A percentile compares a stretch with the other conserved stretches of the same genome.
phyloP scores from a whole-genome alignment of 2,329 filamentous ascomycete species.

The Dactylellina cionopaga region DNA sequence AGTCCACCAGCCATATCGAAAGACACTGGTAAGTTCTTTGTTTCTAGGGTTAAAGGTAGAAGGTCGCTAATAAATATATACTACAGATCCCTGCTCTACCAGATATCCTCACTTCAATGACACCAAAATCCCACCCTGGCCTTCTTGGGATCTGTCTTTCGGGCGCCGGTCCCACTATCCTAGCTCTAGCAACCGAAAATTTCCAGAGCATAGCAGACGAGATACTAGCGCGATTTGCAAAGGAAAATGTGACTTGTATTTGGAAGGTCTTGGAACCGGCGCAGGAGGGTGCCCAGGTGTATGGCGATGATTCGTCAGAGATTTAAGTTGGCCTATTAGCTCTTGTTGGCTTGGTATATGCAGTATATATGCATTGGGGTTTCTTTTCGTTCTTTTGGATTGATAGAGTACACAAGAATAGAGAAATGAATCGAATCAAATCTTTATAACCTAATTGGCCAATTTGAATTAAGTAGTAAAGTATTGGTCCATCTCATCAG shows the following conservation, averaged over 20 bases:
- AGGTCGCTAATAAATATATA: slow-evolving; percentile 9
- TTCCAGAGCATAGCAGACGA: slow-evolving; percentile 85
- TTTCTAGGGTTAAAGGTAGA: too few species aligned
- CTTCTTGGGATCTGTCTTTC: slow-evolving; percentile 94
- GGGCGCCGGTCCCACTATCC: slow-evolving; percentile 91
- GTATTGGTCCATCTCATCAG: too few species aligned
- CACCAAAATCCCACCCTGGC: slow-evolving; percentile 83
- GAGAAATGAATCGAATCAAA: not conserved
- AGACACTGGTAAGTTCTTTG: slow-evolving; percentile 68
- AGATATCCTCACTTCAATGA: slow-evolving; percentile 90
- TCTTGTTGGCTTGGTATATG: not conserved
- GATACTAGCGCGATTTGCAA: slow-evolving; percentile 78
- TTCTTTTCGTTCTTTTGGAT: not conserved
- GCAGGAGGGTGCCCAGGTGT: slow-evolving; percentile 55
- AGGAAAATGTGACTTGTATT: slow-evolving; percentile 78
- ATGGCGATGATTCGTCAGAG: slow-evolving; percentile 17
- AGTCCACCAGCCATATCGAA: slow-evolving; percentile 94
- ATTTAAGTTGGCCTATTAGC: not conserved
- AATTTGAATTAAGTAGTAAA: too few species aligned
- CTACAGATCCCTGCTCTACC: slow-evolving; percentile 82
- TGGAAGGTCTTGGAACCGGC: slow-evolving; percentile 92
- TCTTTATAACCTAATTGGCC: not conserved
- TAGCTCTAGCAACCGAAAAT: slow-evolving; percentile 88
- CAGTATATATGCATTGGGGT: too few species aligned
- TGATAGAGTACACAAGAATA: slow-evolving; percentile 21